Base-by-base conservation (phyloP, 2,329 filamentous ascomycete species). In the Monosporascus sp. region DNA sequence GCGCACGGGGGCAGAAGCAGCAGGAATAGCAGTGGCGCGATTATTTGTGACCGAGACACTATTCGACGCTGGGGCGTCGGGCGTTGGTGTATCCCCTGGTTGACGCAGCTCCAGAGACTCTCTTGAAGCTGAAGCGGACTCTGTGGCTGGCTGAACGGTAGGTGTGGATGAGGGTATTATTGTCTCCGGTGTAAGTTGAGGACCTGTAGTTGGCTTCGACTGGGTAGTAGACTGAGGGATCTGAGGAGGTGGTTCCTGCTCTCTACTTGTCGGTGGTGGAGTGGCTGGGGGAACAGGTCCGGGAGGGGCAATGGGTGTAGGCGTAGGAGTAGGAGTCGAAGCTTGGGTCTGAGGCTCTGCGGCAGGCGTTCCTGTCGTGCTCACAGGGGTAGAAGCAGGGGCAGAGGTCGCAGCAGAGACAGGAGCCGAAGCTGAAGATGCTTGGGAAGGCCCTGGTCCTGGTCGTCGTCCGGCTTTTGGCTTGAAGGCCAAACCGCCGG, bases 381-480 rank as follows among this genome's bases (percentile, higher is more conserved):
- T 58, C 9, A 55, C 43, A 20, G 62, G 56, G 25, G 56, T 55
- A 41, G 64, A 53, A 24, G 59, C 52, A 11, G 27, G 27, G 5
- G 27, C 27, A 9, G 25, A 31, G 27, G 27, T 31, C 27, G 62
- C 56, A 31, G 56, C 57, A 38, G 64, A 53, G 22, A 58, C 52
- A 9, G 63, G 49, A 50, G 59, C 20, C 15, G 61, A 55, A 39
- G 63, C 58, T 18, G 63, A 52, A 24, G 60, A 52, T 8, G 61
- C 58, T 45, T 57, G 57, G 35, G 73, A 68, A 44, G 73, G 67
- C 52, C 73, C 71, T 58, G 75, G 74, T 56, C 77, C 73, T 54
- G 79, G 76, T 64, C 84, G 81, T 58, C 77, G 75, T 37, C 72
- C 68, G 58, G 81, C 81, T 72, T 88, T 90, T 45, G 87, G 87